A percentile compares a stretch with the other conserved stretches of the same genome.
These are phyloP conservation scores for Boletus reticuloceps DNA, from an alignment of 768 basidiomycete genomes.

Conservation along the genomic window DNA sequence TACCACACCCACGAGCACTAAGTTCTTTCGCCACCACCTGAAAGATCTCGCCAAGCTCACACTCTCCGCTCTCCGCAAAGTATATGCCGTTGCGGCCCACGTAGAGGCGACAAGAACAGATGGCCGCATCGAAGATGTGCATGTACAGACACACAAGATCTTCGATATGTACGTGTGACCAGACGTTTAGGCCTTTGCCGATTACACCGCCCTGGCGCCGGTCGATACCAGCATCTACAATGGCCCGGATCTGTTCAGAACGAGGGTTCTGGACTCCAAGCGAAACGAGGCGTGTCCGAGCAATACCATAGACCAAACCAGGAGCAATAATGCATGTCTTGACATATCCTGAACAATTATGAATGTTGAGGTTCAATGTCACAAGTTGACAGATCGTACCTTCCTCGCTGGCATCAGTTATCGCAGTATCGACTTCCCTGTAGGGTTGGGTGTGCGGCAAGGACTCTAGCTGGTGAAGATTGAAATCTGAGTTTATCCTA, in stretches of 20 bases:
- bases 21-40: constrained; percentile 38
- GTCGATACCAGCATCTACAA: constrained; percentile 44
- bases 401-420: constrained; percentile 47
- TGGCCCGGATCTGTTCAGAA: constrained; percentile 50
- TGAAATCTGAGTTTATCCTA: constrained; percentile 48
- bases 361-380: not conserved
- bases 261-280: constrained; percentile 50
- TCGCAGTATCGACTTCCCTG: constrained; percentile 46
- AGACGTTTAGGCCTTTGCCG: constrained; percentile 56
- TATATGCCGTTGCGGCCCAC: constrained; percentile 46
- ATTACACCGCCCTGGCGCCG: constrained; percentile 53
- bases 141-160: constrained; percentile 47
- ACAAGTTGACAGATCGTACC: constrained; percentile 27
- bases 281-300: constrained; percentile 45
- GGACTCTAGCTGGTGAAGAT: constrained; percentile 42
- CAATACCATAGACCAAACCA: constrained; percentile 58
- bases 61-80: constrained; percentile 52
- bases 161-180: constrained; percentile 58
- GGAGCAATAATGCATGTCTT: constrained; percentile 52
- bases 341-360: constrained; percentile 44
- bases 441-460: constrained; percentile 46
- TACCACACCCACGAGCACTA: constrained; percentile 23
- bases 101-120: constrained; percentile 16
- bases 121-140: constrained; percentile 38
- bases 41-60: constrained; percentile 41